Evolutionary conservation across 805 yeast species (phyloP).

Genomic region (Priceomyces castillae): DNA sequence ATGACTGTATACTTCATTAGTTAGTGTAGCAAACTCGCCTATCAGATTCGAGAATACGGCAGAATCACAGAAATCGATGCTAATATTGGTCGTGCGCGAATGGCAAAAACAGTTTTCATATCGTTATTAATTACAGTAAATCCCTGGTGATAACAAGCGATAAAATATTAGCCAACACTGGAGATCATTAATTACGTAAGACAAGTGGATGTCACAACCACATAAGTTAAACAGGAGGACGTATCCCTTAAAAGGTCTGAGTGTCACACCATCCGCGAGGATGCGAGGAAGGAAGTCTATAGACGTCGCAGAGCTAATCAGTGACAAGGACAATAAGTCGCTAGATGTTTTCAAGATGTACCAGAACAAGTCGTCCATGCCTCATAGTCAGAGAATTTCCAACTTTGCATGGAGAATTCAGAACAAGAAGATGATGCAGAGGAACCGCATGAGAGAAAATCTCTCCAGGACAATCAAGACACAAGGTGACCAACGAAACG

Average conservation of each 20-base stretch:
- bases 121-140: background rate
- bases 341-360: conserved; percentile 41
- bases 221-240: background rate
- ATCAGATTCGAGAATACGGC: too few species aligned
- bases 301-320: conserved; percentile 12
- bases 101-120: background rate
- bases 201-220: conserved; percentile 1
- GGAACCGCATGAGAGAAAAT: background rate
- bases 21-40: too few species aligned
- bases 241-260: background rate
- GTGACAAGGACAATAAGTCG: conserved; percentile 36
- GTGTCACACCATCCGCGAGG: background rate
- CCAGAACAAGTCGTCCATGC: conserved; percentile 38
- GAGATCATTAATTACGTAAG: background rate
- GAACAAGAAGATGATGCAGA: conserved; percentile 28
- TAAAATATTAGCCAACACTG: background rate
- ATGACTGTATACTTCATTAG: too few species aligned
- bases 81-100: background rate
- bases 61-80: too few species aligned
- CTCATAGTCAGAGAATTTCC: conserved; percentile 40
- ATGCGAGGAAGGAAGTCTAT: conserved; percentile 1
- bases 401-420: conserved; percentile 48
- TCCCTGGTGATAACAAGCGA: background rate
- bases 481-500: conserved; percentile 9
- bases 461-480: background rate